phyloP scores from a whole-genome alignment of 306 rosid species.

The Ochetophila trinervis region DNA sequence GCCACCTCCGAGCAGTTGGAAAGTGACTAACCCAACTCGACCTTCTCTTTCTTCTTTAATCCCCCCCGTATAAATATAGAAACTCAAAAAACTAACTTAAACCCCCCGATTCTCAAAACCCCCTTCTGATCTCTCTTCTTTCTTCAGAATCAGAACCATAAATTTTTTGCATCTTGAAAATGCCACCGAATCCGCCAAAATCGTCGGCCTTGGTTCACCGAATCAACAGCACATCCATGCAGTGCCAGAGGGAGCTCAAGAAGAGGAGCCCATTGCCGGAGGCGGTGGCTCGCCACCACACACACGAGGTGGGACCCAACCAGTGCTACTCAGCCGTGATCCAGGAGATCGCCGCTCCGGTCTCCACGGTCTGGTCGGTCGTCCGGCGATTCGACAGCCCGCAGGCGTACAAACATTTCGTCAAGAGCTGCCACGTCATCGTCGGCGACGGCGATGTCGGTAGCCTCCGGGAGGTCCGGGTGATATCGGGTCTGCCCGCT shows the following conservation, averaged over 20 bases:
- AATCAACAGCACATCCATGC: conserved; percentile 32
- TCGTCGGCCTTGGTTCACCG: conserved; percentile 51
- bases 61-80: not conserved
- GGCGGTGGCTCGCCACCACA: conserved; percentile 58
- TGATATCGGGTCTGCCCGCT: conserved; percentile 92
- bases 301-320: conserved; percentile 38
- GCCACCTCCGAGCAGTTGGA: conserved; percentile 9
- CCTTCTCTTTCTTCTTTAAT: not conserved
- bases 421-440: conserved; percentile 86
- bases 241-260: conserved; percentile 15
- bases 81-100: not conserved
- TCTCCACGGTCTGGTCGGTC: conserved; percentile 83
- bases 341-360: conserved; percentile 79
- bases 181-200: conserved; percentile 51
- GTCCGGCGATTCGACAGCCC: conserved; percentile 96
- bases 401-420: conserved; percentile 86
- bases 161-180: not conserved
- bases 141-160: not conserved
- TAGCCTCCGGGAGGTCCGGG: conserved; percentile 72
- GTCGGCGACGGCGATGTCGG: conserved; percentile 88
- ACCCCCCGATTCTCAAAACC: not conserved
- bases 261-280: conserved; percentile 40
- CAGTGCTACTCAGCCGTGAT: conserved; percentile 88
- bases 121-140: not conserved
- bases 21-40: conserved; percentile 22